A percentile compares a stretch with the other conserved stretches of the same genome.
Conservation (phyloP, 176 grass and related monocot species). For the Neostapfia colusana region DNA sequence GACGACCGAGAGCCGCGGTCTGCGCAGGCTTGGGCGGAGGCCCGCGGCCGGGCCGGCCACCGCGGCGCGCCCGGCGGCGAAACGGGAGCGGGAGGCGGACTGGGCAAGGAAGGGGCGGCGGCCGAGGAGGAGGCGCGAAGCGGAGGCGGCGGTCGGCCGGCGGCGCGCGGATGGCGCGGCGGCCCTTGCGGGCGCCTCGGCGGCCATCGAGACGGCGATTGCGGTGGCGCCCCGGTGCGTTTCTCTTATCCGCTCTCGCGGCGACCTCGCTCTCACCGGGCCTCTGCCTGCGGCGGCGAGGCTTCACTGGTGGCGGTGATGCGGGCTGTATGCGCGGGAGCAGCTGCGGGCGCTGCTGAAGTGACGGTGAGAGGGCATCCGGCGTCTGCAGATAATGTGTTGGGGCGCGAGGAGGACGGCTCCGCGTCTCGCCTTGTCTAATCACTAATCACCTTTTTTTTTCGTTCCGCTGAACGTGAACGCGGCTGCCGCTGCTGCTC, state of each 20-base stretch:
- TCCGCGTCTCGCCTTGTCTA: constrained; percentile 56
- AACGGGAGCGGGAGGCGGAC: constrained; percentile 33
- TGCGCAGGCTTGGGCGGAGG: constrained; percentile 42
- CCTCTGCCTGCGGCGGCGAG: constrained; percentile 37
- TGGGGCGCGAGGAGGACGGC: constrained; percentile 28
- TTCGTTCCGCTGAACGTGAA: too few species aligned
- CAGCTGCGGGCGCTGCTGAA: not conserved
- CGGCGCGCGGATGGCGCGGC: constrained; percentile 29
- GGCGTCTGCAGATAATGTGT: constrained; percentile 43
- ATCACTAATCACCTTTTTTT: too few species aligned
- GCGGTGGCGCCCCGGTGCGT: not conserved
- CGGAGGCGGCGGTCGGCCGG: constrained; percentile 43
- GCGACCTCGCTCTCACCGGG: too few species aligned
- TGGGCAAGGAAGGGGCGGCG: constrained; percentile 52
- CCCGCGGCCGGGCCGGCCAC: constrained; percentile 42
- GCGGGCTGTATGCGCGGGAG: constrained; percentile 25
- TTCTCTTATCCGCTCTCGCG: not conserved
- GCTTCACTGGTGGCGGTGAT: not conserved
- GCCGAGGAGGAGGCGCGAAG: constrained; percentile 56
- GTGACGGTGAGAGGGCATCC: too few species aligned
- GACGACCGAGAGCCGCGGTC: constrained; percentile 56
- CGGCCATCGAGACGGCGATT: constrained; percentile 66
- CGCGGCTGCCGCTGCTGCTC: too few species aligned
- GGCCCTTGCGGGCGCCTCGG: constrained; percentile 51
- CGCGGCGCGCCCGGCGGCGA: constrained; percentile 36